Evolutionary conservation across 306 rosid genomes (phyloP), one percentile per base, ranked within the genome.

Genomic region (Cucumis sativus): DNA sequence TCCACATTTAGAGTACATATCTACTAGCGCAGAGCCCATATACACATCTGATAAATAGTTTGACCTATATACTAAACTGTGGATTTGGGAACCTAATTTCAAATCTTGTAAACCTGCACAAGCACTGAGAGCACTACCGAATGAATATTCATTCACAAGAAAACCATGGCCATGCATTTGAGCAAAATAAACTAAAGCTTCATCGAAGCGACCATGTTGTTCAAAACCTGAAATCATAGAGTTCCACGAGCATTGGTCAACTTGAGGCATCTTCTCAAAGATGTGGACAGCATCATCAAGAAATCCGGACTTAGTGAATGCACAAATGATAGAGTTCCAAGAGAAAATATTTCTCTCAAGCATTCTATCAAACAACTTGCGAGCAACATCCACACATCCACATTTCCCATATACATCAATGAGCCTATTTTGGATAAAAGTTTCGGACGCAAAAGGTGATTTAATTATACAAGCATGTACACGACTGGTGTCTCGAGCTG

Each of bases 391-490:
- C 59, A 77, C 52, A 61, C 52, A 61, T 12, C 71, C 72, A 77
- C 79, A 77, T 62, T 77, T 77, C 59, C 79, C 79, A 77, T 77
- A 77, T 8, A 28, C 79, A 77, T 77, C 79, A 21, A 77, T 77
- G 43, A 77, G 71, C 71, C 70, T 77, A 62, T 77, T 77, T 57
- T 77, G 79, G 71, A 77, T 23, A 51, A 59, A 77, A 25, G 37
- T 61, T n/a, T 77, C 79, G 3, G 60, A 43, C 7, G 45, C 61
- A 33, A 76, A 76, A 4, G 39, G 39, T 0, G 72, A 59, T 61
- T 61, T 77, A 35, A 62, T 62, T 8, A 77, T 77, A 14, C 71
- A 35, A 30, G 79, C 79, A 41, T 77, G 79, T 8, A 76, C 59
- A 28, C 72, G 43, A 40, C 43, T 25, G 7, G 62, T 59, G 70